Base-by-base conservation (phyloP, 1,284 basidiomycete genomes). In the Fomitopsis betulina region DNA sequence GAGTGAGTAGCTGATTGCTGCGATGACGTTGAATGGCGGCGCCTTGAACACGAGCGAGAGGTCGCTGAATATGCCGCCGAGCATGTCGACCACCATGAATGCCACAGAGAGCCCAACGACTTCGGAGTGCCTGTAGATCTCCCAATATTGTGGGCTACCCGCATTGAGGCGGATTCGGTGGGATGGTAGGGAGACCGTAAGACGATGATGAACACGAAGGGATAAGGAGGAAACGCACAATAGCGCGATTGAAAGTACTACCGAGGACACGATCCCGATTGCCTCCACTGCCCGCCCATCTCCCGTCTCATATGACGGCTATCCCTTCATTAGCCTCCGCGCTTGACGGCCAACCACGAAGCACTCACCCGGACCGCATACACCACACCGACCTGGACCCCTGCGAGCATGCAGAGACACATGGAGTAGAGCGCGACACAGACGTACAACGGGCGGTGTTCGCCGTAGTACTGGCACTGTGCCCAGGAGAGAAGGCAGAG, bases 31-130 rank as follows among this genome's bases (percentile, higher is more conserved):
- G 62, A 93, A 86, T 7, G 79, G 66, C 8, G 49, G 49, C 13
- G 72, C 66, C 63, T 87, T 84, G 75, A 93, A 93, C 21, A 79
- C 81, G 37, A 93, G 77, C 23, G 88, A 90, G 10, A 91, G 73
- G 62, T 84, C 78, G 51, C 79, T 84, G 71, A 92, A 92, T 9
- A 93, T 70, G 4, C 87, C 91, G 33, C 91, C 91, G 15, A 83
- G 67, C 55, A 86, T 80, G 68, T 94, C 91, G 55, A 93, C 77
- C 1, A 74, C 63, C 76, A 93, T 87, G 73, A 93, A 93, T 3
- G 76, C 45, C 53, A 89, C 73, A 1, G 86, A 89, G 60, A 94
- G 85, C 5, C 91, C 91, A 35, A 86, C 72, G 45, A 93, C 91
- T 68, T 91, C 85, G 62, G 77, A 77, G 62, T 78, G 77, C 62